phyloP scores from a whole-genome alignment of 805 yeast species.

The Candida tammaniensis region DNA sequence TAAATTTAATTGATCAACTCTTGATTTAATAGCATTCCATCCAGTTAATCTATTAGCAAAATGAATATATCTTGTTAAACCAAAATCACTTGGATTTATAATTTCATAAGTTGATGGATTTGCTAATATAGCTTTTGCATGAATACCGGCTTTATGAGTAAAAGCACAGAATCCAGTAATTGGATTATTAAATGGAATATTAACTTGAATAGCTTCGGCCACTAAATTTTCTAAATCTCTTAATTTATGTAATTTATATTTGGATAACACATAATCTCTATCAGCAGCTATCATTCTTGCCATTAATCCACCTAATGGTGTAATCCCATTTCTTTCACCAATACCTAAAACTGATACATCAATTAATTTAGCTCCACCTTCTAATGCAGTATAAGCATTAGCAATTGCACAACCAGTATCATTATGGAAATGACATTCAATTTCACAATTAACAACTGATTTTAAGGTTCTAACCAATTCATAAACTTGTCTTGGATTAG shows the following conservation, averaged over 20 bases:
- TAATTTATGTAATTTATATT: slow-evolving; percentile 53
- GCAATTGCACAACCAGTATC: slow-evolving; percentile 66
- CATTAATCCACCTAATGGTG: slow-evolving; percentile 61
- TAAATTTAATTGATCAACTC: slow-evolving; percentile 59
- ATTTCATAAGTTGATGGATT: slow-evolving; percentile 64
- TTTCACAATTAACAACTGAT: slow-evolving; percentile 56
- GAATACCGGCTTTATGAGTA: slow-evolving; percentile 64
- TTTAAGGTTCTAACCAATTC: slow-evolving; percentile 57
- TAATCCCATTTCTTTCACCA: slow-evolving; percentile 64
- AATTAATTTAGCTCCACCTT: slow-evolving; percentile 59
- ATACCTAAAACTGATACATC: slow-evolving; percentile 60
- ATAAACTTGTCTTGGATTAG: slow-evolving; percentile 61
- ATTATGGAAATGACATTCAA: slow-evolving; percentile 61
- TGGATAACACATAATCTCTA: slow-evolving; percentile 55
- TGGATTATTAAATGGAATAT: slow-evolving; percentile 61
- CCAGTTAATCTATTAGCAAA: slow-evolving; percentile 62
- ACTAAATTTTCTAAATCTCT: slow-evolving; percentile 58
- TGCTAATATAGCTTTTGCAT: slow-evolving; percentile 60
- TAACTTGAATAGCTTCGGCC: slow-evolving; percentile 58
- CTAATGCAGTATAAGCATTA: slow-evolving; percentile 60
- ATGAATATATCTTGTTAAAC: slow-evolving; percentile 59
- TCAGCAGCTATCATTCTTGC: slow-evolving; percentile 64
- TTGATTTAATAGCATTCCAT: slow-evolving; percentile 60
- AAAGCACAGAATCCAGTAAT: slow-evolving; percentile 65
- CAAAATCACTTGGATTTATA: slow-evolving; percentile 56